Conservation (phyloP, 176 grass and related monocot genomes). For the Zea mays region DNA sequence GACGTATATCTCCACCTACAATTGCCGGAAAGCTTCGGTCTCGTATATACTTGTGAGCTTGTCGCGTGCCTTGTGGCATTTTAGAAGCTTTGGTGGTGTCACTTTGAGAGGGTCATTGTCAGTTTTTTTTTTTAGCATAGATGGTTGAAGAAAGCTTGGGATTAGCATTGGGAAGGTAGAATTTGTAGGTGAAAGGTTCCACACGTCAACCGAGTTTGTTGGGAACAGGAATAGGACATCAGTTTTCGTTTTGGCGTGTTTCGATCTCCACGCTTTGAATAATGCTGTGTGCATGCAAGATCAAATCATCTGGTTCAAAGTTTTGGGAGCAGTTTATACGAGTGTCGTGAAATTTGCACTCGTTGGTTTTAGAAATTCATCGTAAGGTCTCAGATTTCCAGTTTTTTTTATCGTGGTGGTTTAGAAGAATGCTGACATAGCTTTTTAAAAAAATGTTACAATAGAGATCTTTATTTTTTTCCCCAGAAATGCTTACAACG, state of each 20-base stretch:
- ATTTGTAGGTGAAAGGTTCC: background rate
- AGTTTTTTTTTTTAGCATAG: background rate
- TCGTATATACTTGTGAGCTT: background rate
- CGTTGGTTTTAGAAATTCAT: background rate
- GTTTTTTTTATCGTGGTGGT: no score
- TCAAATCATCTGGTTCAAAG: background rate
- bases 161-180: background rate
- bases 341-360: background rate
- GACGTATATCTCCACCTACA: background rate
- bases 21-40: background rate
- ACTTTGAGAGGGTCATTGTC: conserved; percentile 6
- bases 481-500: background rate
- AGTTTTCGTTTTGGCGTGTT: no score
- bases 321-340: background rate
- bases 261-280: background rate
- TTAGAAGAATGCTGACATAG: background rate
- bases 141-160: background rate
- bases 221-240: background rate
- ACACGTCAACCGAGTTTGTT: background rate
- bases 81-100: background rate
- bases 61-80: background rate
- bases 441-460: background rate
- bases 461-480: background rate
- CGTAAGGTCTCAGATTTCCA: background rate
- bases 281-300: background rate